Evolutionary conservation across 257 asterid genomes (phyloP).

Genomic region (Nicotiana obtusifolia): DNA sequence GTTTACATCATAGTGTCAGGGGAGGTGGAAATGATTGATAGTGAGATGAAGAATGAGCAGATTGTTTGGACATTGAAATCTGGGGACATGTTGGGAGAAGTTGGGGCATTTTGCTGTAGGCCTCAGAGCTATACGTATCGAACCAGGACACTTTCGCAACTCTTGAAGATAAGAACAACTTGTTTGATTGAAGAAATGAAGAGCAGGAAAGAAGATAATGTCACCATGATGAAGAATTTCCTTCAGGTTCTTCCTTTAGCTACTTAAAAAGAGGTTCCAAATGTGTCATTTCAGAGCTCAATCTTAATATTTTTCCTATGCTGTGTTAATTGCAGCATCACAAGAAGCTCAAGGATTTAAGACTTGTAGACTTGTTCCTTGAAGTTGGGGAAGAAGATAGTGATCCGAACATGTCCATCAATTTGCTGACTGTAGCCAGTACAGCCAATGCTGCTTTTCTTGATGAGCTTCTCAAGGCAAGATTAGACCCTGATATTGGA

Average conservation of each 20-base stretch:
- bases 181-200: conserved; percentile 53
- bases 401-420: conserved; percentile 55
- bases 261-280: neutral
- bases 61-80: conserved; percentile 45
- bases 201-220: conserved; percentile 59
- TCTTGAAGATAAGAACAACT: conserved; percentile 65
- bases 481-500: conserved; percentile 78
- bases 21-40: conserved; percentile 73
- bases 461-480: conserved; percentile 82
- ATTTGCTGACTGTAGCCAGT: conserved; percentile 66
- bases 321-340: conserved; percentile 50
- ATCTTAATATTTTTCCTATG: neutral
- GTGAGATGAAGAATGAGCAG: conserved; percentile 52
- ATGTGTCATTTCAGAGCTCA: neutral
- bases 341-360: conserved; percentile 62
- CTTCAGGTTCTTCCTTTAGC: conserved; percentile 40
- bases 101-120: conserved; percentile 66
- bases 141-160: conserved; percentile 76
- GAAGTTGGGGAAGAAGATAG: conserved; percentile 58
- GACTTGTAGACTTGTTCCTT: conserved; percentile 49
- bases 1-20: conserved; percentile 84
- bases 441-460: conserved; percentile 89
- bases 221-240: conserved; percentile 67
- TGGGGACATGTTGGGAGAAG: conserved; percentile 82
- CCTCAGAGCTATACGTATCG: conserved; percentile 77